Evolutionary conservation across 2,329 filamentous ascomycete genomes (phyloP), one percentile per base, ranked within the genome.

Genomic region (Colletotrichum sp.): DNA sequence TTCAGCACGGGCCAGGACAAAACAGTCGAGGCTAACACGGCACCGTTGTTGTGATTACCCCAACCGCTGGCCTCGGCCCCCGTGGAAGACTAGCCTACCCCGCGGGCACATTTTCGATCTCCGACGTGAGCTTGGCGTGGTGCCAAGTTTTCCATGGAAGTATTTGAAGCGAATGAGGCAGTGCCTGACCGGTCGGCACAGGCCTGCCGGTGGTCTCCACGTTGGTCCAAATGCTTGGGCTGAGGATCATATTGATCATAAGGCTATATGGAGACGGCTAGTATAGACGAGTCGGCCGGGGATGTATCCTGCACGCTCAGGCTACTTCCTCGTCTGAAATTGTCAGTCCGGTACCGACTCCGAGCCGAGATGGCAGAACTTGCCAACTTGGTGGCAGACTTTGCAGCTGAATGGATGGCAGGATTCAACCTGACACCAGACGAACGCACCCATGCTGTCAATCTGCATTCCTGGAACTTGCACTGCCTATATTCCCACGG

Each of bases 391-490:
- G 43, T 21, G 10, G 43, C 43, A 34, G 21, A 52, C 43, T 59
- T 72, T 48, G 18, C 21, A 4, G 18, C 30, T 28, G 57, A 65
- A 74, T 36, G 48, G 74, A 76, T 76, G 70, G 70, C 70, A 76
- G 64, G 34, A 48, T 28, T 60, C 18, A 52, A 60, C 28, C 61
- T 59, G 70, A 65, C 36, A 74, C 64, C 70, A 69, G 74, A 76
- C 39, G 70, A 76, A 76, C 70, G 26, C 70, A 73, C 52, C 39
- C 52, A 48, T 26, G 48, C 28, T 28, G 18, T 34, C n/a, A n/a
- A 16, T 16, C 39, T 48, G 60, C 18, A 52, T 9, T 32, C 16
- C 12, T 57, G 59, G 30, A 61, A 34, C 28, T 28, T 28, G 24
- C 28, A 48, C 36, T 10, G 8, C 24, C 32, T 39, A 55, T 65